Percentiles rank a stretch among this genome's conserved stretches.
These are phyloP conservation scores for Diaporthe sp. DNA, from an alignment of 2,329 filamentous ascomycete species.

Conservation along the genomic window DNA sequence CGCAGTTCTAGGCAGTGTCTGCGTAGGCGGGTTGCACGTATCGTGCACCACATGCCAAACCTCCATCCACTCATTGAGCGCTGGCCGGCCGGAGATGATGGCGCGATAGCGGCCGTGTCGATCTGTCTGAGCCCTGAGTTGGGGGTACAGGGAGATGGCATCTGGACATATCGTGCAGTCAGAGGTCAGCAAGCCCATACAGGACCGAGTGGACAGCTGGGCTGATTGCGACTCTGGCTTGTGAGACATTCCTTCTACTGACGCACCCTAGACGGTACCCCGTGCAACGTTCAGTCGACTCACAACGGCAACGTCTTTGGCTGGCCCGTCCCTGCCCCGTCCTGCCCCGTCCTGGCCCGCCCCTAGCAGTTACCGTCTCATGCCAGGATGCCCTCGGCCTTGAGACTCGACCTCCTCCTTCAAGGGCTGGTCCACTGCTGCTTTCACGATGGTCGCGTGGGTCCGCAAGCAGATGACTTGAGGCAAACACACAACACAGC, in stretches of 20 bases:
- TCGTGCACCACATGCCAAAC: not conserved
- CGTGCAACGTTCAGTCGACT: slow-evolving; percentile 28
- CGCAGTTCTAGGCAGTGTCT: not conserved
- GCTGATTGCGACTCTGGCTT: slow-evolving; percentile 15
- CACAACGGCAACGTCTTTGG: slow-evolving; percentile 18
- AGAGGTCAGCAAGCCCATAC: not conserved
- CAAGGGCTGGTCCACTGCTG: not conserved
- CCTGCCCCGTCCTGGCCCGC: slow-evolving; percentile 11
- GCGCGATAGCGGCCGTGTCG: slow-evolving; percentile 32
- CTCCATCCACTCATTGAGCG: not conserved
- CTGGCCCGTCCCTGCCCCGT: slow-evolving; percentile 2
- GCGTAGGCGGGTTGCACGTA: not conserved
- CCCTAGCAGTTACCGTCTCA: slow-evolving; percentile 11
- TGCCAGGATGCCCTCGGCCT: slow-evolving; percentile 6
- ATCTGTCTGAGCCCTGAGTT: slow-evolving; percentile 24
- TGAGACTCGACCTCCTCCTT: slow-evolving; percentile 6
- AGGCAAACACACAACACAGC: slow-evolving; percentile 3
- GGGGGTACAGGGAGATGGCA: slow-evolving; percentile 19
- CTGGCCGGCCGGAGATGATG: slow-evolving; percentile 15
- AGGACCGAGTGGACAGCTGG: not conserved
- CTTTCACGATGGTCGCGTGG: not conserved
- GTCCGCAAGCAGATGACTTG: slow-evolving; percentile 14
- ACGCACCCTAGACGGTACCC: slow-evolving; percentile 26
- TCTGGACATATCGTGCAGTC: slow-evolving; percentile 22
- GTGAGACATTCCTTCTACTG: slow-evolving; percentile 30